Evolutionary conservation across 768 basidiomycete species (phyloP).

Genomic region (Leucogyrophana mollusca): DNA sequence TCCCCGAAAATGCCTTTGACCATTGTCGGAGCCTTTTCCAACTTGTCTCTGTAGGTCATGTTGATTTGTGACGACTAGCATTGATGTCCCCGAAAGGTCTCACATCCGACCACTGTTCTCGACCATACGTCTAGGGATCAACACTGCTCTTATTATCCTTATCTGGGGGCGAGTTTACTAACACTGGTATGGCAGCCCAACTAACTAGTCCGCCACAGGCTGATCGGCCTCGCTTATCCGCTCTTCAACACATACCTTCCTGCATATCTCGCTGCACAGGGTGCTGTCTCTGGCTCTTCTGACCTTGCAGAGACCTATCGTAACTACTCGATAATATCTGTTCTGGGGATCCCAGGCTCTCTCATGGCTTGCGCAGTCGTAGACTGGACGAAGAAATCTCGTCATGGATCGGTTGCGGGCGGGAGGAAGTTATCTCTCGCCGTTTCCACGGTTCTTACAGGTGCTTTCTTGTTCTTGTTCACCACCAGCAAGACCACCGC

Average conservation of each 20-base stretch:
- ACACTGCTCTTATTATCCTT: constrained; percentile 46
- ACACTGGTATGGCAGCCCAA: neutral
- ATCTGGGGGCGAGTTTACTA: constrained; percentile 45
- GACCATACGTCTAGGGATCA: constrained; percentile 40
- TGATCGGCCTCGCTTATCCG: constrained; percentile 55
- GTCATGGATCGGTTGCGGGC: too few species aligned
- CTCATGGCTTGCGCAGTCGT: constrained; percentile 45
- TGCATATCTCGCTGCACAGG: constrained; percentile 40
- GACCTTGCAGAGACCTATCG: constrained; percentile 37
- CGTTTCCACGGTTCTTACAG: constrained; percentile 41
- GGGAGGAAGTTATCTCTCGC: constrained; percentile 49
- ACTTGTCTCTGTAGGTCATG: constrained; percentile 39
- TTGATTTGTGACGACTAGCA: neutral
- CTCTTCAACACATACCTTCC: constrained; percentile 53
- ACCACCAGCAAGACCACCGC: constrained; percentile 42
- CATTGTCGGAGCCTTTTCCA: constrained; percentile 32
- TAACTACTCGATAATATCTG: constrained; percentile 50
- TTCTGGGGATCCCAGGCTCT: constrained; percentile 47
- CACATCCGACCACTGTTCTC: constrained; percentile 51
- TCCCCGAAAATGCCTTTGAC: constrained; percentile 18
- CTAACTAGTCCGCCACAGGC: constrained; percentile 19
- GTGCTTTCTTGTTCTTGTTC: constrained; percentile 50
- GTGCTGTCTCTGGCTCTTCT: constrained; percentile 20
- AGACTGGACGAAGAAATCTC: constrained; percentile 41
- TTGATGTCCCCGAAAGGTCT: constrained; percentile 28